phyloP scores from a whole-genome alignment of 495 filamentous ascomycete genomes.

The Rostrohypoxylon terebratum region DNA sequence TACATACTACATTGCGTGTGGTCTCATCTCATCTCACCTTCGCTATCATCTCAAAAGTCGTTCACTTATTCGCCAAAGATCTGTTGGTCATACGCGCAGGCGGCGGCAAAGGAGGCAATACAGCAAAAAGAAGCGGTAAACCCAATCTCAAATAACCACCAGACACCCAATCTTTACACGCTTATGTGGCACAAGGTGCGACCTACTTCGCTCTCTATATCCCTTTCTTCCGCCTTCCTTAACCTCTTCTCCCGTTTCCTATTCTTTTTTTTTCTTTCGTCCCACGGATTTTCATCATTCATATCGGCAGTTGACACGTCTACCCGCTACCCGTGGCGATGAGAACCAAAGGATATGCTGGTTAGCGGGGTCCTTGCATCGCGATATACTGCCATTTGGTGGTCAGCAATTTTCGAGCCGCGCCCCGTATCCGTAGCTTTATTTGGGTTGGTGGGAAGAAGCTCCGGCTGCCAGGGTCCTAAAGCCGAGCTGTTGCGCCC shows the following conservation, averaged over 20 bases:
- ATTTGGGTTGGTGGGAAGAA: not conserved
- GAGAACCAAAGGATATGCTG: not conserved
- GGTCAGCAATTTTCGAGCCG: constrained; percentile 2
- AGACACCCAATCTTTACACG: not conserved
- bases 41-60: not conserved
- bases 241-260: not conserved
- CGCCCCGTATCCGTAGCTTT: not conserved
- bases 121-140: not conserved
- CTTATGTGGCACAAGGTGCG: not conserved
- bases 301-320: constrained; percentile 3
- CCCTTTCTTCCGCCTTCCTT: not conserved
- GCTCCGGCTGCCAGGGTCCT: not conserved
- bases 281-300: not conserved
- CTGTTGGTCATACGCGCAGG: not conserved
- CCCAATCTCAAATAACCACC: not conserved
- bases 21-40: constrained; percentile 2
- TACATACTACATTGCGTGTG: not conserved
- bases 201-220: not conserved
- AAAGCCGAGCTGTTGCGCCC: not conserved
- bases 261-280: not conserved
- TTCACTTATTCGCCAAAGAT: not conserved
- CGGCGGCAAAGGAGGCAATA: not conserved
- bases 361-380: constrained; percentile 1
- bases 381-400: not conserved
- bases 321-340: not conserved